Base-by-base conservation (phyloP, 1,284 basidiomycete species). In the Xerocomus amazonicus region DNA sequence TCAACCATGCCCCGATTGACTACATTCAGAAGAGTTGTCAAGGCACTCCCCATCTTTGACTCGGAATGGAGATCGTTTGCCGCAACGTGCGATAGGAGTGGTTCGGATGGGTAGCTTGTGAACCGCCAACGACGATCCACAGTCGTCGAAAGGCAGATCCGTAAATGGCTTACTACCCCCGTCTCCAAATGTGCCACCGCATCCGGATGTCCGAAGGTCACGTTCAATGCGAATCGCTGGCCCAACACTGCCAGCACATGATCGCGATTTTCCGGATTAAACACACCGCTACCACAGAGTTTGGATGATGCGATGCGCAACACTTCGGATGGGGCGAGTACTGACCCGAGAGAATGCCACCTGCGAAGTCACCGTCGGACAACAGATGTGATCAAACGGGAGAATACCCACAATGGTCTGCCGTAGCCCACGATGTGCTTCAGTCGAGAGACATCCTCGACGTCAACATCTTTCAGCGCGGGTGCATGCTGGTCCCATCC, bases 1-100 rank as follows among this genome's bases (percentile, higher is more conserved):
- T 23, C 54, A 1, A 59, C 45, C 41, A 58, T 49, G 2, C 52
- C 55, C 6, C 19, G 16, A 23, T 57, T 44, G 23, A 59, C 31
- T 0, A 6, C 26, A 0, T 13, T 23, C 17, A 39, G 9, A 0
- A 56, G 12, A 0, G 17, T 42, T 0, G 0, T 1, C 35, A 57
- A 6, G 0, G 50, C 27, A 0, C 0, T 0, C 1, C 3, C 17
- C 6, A 55, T 19, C 0, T 13, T 31, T 6, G 52, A 52, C 13
- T 57, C 56, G 0, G 57, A n/a, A n/a, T n/a, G n/a, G n/a, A n/a
- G n/a, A n/a, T n/a, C 49, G 4, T 47, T 52, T 41, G n/a, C n/a
- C 56, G 58, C 4, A 4, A 23, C 19, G 19, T 4, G 4, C 19
- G 19, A n/a, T n/a, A n/a, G n/a, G n/a, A n/a, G n/a, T n/a, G n/a